These are phyloP conservation scores for Penicillium expansum DNA, from an alignment of 2,329 filamentous ascomycete species.

Conservation along the genomic window DNA sequence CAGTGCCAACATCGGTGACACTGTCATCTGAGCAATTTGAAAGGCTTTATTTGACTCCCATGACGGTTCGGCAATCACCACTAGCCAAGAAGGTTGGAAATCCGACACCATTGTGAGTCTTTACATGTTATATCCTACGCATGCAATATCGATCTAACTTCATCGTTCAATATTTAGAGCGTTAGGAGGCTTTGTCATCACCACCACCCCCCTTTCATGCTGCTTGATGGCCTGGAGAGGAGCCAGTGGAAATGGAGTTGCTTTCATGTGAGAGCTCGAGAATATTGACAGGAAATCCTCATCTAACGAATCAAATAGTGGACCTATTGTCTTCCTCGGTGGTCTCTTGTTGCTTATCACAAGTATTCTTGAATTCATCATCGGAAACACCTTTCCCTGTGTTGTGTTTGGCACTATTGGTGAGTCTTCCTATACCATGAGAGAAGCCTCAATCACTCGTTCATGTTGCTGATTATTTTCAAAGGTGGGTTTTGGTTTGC, in stretches of 20 bases:
- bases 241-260: conserved; percentile 24
- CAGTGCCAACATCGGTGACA: conserved; percentile 25
- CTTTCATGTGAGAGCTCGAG: conserved; percentile 21
- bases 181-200: conserved; percentile 28
- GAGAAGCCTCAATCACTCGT: neutral
- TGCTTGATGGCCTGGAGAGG: conserved; percentile 31
- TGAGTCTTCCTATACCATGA: conserved; percentile 16
- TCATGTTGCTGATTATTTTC: neutral
- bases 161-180: conserved; percentile 9
- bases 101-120: conserved; percentile 34
- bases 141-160: neutral
- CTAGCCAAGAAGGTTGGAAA: conserved; percentile 33
- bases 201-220: conserved; percentile 26
- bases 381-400: conserved; percentile 60
- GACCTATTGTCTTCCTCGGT: conserved; percentile 53
- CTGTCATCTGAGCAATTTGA: conserved; percentile 36
- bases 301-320: conserved; percentile 33
- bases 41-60: conserved; percentile 35
- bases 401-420: conserved; percentile 57
- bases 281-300: neutral
- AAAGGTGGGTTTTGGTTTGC: conserved; percentile 54
- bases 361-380: conserved; percentile 55
- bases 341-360: conserved; percentile 54
- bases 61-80: conserved; percentile 30
- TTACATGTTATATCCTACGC: no score